Percentiles rank a stretch among this genome's conserved stretches.
Conservation (phyloP, 208 protist genomes). For the Leishmania aethiopica region DNA sequence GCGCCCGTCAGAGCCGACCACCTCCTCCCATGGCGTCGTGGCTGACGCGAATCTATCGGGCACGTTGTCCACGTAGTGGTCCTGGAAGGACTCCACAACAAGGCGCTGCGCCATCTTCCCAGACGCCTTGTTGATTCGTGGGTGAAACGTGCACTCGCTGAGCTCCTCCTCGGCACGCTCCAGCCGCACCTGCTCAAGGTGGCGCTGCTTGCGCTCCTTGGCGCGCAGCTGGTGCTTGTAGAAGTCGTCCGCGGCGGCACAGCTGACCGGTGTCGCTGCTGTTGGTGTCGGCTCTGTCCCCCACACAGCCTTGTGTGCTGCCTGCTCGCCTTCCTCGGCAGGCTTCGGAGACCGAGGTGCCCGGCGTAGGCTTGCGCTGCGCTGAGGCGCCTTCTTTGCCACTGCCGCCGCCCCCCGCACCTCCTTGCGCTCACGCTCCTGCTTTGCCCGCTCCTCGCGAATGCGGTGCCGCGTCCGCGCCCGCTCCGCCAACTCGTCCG, state of each 20-base stretch:
- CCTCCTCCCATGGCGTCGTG: neutral
- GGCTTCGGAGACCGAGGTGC: neutral
- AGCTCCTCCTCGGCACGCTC: conserved; percentile 32
- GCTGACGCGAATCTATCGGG: neutral
- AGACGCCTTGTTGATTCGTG: conserved; percentile 29
- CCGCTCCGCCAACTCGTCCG: conserved; percentile 36
- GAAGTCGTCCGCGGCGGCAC: conserved; percentile 18
- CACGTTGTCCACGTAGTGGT: neutral
- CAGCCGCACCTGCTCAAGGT: conserved; percentile 30
- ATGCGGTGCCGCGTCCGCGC: conserved; percentile 27
- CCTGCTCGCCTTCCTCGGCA: neutral
- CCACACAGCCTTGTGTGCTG: neutral
- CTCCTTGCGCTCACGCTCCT: neutral
- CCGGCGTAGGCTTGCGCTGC: neutral
- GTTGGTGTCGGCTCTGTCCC: neutral
- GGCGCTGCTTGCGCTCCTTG: conserved; percentile 25
- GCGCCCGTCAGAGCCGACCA: neutral
- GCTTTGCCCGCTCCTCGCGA: conserved; percentile 12
- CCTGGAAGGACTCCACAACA: conserved; percentile 8
- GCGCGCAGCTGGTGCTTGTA: conserved; percentile 33
- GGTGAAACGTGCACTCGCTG: conserved; percentile 53
- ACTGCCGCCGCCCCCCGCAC: neutral
- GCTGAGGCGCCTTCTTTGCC: neutral
- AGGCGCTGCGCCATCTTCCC: conserved; percentile 25
- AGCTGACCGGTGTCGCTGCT: neutral